Percentiles rank a stretch among this genome's conserved stretches.
phyloP scores from a whole-genome alignment of 176 grass and related monocot genomes.

The Aegilops bicornis region DNA sequence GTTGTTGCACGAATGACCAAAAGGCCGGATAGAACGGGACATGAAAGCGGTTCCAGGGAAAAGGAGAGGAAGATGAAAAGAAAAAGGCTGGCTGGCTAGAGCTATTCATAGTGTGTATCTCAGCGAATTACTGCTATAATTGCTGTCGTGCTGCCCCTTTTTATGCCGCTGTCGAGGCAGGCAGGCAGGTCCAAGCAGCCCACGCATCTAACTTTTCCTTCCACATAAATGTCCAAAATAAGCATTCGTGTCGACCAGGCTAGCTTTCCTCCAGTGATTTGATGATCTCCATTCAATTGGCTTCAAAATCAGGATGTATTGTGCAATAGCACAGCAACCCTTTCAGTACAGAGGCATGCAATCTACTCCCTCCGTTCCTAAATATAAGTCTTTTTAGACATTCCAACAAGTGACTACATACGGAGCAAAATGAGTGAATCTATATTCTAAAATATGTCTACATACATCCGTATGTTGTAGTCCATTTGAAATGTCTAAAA shows the following conservation, averaged over 20 bases:
- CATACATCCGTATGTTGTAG: no score
- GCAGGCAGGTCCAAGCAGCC: conserved; percentile 3
- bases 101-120: conserved; percentile 25
- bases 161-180: conserved; percentile 34
- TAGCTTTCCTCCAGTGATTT: not conserved
- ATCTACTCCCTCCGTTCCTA: no score
- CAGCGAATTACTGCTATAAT: conserved; percentile 27
- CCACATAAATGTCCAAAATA: conserved; percentile 57
- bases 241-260: conserved; percentile 43
- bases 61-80: not conserved
- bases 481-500: no score
- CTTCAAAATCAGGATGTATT: not conserved
- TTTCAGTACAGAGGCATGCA: not conserved
- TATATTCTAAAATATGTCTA: no score
- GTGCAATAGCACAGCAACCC: no score
- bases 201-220: conserved; percentile 47
- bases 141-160: conserved; percentile 40
- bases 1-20: not conserved
- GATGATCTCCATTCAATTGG: conserved; percentile 5
- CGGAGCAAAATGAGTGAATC: no score
- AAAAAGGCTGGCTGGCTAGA: not conserved
- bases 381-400: no score
- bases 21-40: conserved; percentile 15
- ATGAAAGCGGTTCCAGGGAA: conserved; percentile 2
- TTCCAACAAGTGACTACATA: no score